Evolutionary conservation across 257 asterid species (phyloP), one percentile per base, ranked within the genome.

Genomic region (Salvia rosmarinus): DNA sequence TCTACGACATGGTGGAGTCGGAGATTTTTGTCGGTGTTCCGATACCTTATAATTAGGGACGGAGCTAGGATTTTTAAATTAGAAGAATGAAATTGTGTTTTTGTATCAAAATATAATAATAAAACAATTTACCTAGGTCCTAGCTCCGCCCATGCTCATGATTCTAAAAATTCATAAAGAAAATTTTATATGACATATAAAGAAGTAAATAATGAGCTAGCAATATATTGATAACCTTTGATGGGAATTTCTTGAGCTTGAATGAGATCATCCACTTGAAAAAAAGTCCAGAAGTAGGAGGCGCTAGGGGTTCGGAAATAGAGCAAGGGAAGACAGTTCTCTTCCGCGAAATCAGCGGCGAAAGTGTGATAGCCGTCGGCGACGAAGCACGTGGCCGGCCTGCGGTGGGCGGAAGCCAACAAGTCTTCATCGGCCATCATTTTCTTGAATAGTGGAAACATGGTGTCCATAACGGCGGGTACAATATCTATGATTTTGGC

Each of bases 221-320:
- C 30, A 25, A 25, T 25, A 25, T 25, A 44, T 12, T 9, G 10
- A 37, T 10, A 0, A 64, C 70, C 70, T 64, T n/a, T 10, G 1
- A 64, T 12, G 2, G 70, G 87, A 39, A 83, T 75, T 49, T 78
- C 78, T 19, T 78, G 75, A 16, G 77, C 67, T 63, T 83, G 71
- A 68, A 75, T 64, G 20, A 80, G 83, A 20, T 75, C 30, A 9
- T 77, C 69, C 2, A 78, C 9, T 3, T 71, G 60, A 11, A 71
- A 74, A 34, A 3, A 64, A 3, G 72, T 43, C 85, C 85, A 83
- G 39, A 83, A 74, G 16, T 68, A 46, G 42, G 74, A 59, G 42
- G 81, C 73, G 39, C 83, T 68, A 4, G 72, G n/a, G 4, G 85
- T 80, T 6, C 81, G 75, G 10, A 80, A 75, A 34, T 72, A 76